Percentiles rank a stretch among this genome's conserved stretches.
Evolutionary conservation across 2,329 filamentous ascomycete species (phyloP).

Genomic region (Juglanconis juglandina): DNA sequence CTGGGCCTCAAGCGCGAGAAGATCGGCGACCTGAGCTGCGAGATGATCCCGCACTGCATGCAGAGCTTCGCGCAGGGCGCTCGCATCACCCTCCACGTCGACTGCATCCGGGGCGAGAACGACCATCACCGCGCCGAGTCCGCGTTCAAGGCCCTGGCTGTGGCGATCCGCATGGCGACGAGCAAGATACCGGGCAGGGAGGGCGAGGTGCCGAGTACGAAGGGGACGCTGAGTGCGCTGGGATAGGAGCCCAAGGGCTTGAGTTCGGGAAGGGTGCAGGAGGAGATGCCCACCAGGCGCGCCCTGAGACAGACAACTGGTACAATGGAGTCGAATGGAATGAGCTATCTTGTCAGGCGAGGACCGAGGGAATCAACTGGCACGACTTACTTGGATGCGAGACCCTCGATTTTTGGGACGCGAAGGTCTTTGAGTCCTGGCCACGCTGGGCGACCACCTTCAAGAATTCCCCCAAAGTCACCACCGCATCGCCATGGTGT

Average conservation of each 20-base stretch:
- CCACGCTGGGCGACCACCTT: background rate
- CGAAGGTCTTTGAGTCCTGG: background rate
- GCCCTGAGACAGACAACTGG: background rate
- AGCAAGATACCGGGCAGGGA: constrained; percentile 73
- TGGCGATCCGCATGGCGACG: constrained; percentile 77
- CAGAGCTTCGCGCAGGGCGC: constrained; percentile 91
- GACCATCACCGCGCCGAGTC: constrained; percentile 96
- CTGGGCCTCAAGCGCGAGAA: constrained; percentile 85
- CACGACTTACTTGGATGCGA: background rate
- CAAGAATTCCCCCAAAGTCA: background rate
- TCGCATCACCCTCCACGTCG: constrained; percentile 89
- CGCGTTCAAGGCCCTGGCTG: constrained; percentile 92
- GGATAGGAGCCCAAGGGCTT: constrained; percentile 27
- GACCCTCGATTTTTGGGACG: background rate
- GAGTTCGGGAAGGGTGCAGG: background rate
- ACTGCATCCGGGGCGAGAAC: constrained; percentile 85
- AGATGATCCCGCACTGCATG: constrained; percentile 97
- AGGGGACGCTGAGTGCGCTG: constrained; percentile 72
- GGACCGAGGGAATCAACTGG: background rate
- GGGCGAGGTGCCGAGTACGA: constrained; percentile 92
- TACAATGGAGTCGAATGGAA: background rate
- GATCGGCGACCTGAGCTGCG: constrained; percentile 86
- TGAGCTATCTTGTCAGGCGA: background rate
- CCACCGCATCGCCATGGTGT: background rate
- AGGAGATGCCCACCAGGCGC: background rate